phyloP scores from a whole-genome alignment of 805 yeast genomes.

The Wickerhamiella sergipiensis region DNA sequence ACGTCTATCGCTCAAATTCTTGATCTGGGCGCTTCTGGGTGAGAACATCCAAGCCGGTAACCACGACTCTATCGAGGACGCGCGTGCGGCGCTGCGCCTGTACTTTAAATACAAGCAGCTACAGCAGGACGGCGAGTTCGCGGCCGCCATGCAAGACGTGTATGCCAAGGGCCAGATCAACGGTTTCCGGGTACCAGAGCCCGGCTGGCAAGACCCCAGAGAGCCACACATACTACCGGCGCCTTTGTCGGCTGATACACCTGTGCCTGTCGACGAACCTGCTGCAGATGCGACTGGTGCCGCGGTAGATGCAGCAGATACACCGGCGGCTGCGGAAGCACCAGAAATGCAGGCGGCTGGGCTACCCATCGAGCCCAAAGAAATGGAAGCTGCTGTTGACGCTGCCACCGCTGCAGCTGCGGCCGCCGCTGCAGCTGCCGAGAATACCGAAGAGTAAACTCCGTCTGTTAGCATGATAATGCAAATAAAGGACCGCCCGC shows the following conservation, averaged over 20 bases:
- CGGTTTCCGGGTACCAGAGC: slow-evolving; percentile 22
- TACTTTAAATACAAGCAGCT: slow-evolving; percentile 62
- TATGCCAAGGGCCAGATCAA: slow-evolving; percentile 33
- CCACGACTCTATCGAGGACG: slow-evolving; percentile 97
- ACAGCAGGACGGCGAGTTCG: slow-evolving; percentile 43
- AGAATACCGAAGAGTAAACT: too few relatives aligned
- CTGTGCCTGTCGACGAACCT: too few relatives aligned
- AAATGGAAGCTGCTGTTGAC: background rate
- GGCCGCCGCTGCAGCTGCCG: background rate
- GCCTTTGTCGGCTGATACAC: too few relatives aligned
- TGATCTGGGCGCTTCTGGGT: slow-evolving; percentile 65
- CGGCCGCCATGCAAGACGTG: slow-evolving; percentile 45
- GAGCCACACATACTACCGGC: too few relatives aligned
- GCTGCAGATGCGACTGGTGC: too few relatives aligned
- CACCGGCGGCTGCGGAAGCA: too few relatives aligned
- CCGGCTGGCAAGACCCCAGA: background rate
- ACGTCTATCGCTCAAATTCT: slow-evolving; percentile 67
- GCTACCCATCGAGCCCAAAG: background rate
- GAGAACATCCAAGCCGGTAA: slow-evolving; percentile 79
- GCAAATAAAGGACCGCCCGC: too few relatives aligned
- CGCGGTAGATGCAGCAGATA: too few relatives aligned
- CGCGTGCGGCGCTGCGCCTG: slow-evolving; percentile 66
- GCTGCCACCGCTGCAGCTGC: background rate
- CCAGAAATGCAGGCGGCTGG: background rate
- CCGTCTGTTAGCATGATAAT: too few relatives aligned